Conservation (phyloP, 208 protist genomes). For the Trypanosoma theileri region DNA sequence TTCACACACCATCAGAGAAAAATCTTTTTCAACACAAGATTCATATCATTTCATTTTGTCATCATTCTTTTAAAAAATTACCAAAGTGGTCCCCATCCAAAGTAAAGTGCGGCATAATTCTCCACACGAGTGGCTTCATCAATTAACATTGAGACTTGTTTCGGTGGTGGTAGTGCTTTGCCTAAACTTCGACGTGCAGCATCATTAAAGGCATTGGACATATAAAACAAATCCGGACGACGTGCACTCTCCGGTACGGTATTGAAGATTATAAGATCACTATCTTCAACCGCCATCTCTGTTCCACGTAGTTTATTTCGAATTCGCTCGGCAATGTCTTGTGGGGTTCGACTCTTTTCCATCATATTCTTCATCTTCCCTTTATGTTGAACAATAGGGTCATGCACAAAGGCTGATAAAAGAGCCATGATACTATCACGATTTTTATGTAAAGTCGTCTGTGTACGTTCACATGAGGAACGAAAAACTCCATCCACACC, state of each 20-base stretch:
- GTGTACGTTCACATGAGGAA: conserved; percentile 96
- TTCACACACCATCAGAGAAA: too few species aligned
- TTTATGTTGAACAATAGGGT: conserved; percentile 98
- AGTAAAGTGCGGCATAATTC: conserved; percentile 90
- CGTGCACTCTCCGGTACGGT: conserved; percentile 74
- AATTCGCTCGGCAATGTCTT: conserved; percentile 96
- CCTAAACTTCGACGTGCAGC: conserved; percentile 47
- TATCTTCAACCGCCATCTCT: conserved; percentile 92
- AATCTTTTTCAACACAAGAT: too few species aligned
- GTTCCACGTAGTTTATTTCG: conserved; percentile 98
- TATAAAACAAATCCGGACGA: conserved; percentile 83
- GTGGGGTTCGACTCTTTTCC: conserved; percentile 83
- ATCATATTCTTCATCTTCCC: conserved; percentile 98
- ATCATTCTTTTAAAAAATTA: conserved; percentile 20
- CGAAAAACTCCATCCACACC: conserved; percentile 99
- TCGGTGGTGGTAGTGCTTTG: conserved; percentile 50
- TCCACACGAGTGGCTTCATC: conserved; percentile 83
- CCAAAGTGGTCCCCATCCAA: conserved; percentile 92
- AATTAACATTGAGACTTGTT: conserved; percentile 89
- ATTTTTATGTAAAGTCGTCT: conserved; percentile 96
- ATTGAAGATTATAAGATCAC: conserved; percentile 74
- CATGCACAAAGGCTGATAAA: conserved; percentile 99
- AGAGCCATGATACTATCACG: conserved; percentile 99
- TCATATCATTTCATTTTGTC: too few species aligned
- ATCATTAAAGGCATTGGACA: conserved; percentile 89